Evolutionary conservation across 257 asterid species (phyloP).

Genomic region (Lavandula angustifolia): DNA sequence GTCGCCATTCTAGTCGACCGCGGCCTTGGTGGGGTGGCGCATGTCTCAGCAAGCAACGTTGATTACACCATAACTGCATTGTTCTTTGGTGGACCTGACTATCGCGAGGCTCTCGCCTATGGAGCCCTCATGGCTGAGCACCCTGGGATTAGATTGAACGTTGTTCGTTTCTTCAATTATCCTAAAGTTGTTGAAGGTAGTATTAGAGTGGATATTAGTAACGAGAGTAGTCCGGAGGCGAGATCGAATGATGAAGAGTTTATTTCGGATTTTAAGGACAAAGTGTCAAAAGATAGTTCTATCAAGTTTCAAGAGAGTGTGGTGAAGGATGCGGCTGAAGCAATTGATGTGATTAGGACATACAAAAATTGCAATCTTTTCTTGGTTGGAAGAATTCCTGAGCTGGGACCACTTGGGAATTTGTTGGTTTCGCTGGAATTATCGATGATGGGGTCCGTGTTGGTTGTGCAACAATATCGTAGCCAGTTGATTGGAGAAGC

Average conservation of each 20-base stretch:
- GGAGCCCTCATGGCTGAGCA: slow-evolving; percentile 63
- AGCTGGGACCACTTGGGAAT: slow-evolving; percentile 56
- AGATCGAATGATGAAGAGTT: slow-evolving; percentile 36
- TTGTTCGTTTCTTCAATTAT: slow-evolving; percentile 43
- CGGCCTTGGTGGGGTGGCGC: slow-evolving; percentile 54
- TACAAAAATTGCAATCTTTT: slow-evolving; percentile 45
- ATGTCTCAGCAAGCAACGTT: slow-evolving; percentile 55
- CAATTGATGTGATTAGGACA: slow-evolving; percentile 29
- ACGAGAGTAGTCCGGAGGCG: neutral
- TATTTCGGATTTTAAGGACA: slow-evolving; percentile 31
- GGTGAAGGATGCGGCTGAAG: slow-evolving; percentile 33
- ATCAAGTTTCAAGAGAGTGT: slow-evolving; percentile 34
- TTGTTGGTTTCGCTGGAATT: slow-evolving; percentile 42
- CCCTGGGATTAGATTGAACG: slow-evolving; percentile 45
- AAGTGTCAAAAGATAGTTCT: slow-evolving; percentile 24
- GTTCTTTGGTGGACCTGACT: slow-evolving; percentile 65
- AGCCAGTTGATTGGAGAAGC: slow-evolving; percentile 36
- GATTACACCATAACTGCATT: slow-evolving; percentile 39
- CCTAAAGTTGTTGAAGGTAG: slow-evolving; percentile 30
- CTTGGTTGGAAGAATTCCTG: slow-evolving; percentile 50
- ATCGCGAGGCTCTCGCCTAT: slow-evolving; percentile 57
- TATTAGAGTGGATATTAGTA: slow-evolving; percentile 28
- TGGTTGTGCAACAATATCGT: slow-evolving; percentile 64
- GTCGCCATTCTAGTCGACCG: slow-evolving; percentile 56
- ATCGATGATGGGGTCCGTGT: slow-evolving; percentile 48